Base-by-base conservation (phyloP, 768 basidiomycete genomes). In the Amanita thiersii region DNA sequence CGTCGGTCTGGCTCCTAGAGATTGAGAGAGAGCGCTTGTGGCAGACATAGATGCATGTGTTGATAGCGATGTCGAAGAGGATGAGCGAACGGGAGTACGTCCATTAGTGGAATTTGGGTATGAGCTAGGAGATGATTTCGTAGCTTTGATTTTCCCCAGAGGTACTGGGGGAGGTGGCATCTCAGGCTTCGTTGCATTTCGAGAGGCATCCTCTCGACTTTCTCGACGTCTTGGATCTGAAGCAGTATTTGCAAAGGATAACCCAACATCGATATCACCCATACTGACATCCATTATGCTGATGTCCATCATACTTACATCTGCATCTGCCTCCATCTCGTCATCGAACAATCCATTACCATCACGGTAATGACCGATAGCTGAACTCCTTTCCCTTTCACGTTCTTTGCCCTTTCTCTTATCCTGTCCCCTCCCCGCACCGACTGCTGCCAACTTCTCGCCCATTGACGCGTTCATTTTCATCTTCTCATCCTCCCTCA, bases 81-180 rank as follows among this genome's bases (percentile, higher is more conserved):
- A 10, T 7, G 15, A 20, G 26, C 15, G 32, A 14, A 23, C 12
- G 20, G 18, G 17, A 9, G 33, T n/a, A n/a, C n/a, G 4, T 12
- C 12, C 10, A 18, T n/a, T n/a, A n/a, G 21, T 11, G 8, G 23
- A 26, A 30, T n/a, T 18, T 11, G 33, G 35, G 14, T 15, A 18
- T 18, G 40, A 26, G 19, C 17, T 20, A 10, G 14, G 6, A 9
- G 18, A 23, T 12, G 30, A 12, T 14, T 9, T 20, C 18, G 15
- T 18, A 9, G 23, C 11, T n/a, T 35, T 42, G 19, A 12, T 25
- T 26, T 35, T 42, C 18, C 3, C 23, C 2, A 26, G 14, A 7
- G 33, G 40, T 18, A 34, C 4, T 14, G 40, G 24, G 9, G 40
- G 40, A 14, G 40, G 40, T 5, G 24, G 40, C 33, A 42, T 35